phyloP scores from a whole-genome alignment of 2,329 filamentous ascomycete genomes.

The Fusarium drepaniforme region DNA sequence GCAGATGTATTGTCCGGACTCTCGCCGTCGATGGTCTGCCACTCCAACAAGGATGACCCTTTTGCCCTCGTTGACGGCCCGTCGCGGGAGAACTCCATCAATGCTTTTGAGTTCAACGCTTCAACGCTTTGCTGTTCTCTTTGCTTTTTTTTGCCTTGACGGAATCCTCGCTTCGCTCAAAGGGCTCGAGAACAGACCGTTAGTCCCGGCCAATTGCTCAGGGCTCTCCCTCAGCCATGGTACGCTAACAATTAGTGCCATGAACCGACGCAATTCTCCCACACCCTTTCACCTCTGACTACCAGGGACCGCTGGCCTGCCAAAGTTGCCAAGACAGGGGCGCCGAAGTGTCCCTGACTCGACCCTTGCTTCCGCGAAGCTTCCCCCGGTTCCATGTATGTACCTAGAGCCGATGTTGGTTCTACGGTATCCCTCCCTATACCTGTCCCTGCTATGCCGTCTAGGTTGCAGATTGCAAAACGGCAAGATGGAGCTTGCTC shows the following conservation, averaged over 20 bases:
- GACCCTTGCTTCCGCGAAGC: slow-evolving; percentile 33
- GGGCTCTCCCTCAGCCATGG: slow-evolving; percentile 25
- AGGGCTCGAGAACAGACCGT: slow-evolving; percentile 8
- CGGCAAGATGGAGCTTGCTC: slow-evolving; percentile 11
- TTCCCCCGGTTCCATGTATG: slow-evolving; percentile 18
- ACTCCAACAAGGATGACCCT: slow-evolving; percentile 12
- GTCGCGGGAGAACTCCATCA: slow-evolving; percentile 15
- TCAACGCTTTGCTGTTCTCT: not conserved
- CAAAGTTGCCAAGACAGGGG: slow-evolving; percentile 31
- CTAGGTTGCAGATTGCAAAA: slow-evolving; percentile 31
- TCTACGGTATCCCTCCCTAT: slow-evolving; percentile 27
- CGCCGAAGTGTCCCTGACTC: slow-evolving; percentile 22
- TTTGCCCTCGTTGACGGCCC: slow-evolving; percentile 2
- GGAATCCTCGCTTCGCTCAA: slow-evolving; percentile 5
- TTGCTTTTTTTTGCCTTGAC: slow-evolving; percentile 26
- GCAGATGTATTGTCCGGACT: slow-evolving; percentile 2
- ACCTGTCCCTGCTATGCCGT: slow-evolving; percentile 32
- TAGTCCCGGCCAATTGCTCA: not conserved
- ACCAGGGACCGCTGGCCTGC: slow-evolving; percentile 30
- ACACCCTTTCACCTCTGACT: slow-evolving; percentile 13
- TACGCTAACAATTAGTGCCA: slow-evolving; percentile 36
- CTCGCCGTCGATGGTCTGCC: slow-evolving; percentile 14
- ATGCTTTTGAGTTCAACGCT: slow-evolving; percentile 9
- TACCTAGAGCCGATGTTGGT: slow-evolving; percentile 17
- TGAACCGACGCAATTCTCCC: slow-evolving; percentile 30